These are phyloP conservation scores for Spathaspora girioi DNA, from an alignment of 805 yeast genomes.

Conservation along the genomic window DNA sequence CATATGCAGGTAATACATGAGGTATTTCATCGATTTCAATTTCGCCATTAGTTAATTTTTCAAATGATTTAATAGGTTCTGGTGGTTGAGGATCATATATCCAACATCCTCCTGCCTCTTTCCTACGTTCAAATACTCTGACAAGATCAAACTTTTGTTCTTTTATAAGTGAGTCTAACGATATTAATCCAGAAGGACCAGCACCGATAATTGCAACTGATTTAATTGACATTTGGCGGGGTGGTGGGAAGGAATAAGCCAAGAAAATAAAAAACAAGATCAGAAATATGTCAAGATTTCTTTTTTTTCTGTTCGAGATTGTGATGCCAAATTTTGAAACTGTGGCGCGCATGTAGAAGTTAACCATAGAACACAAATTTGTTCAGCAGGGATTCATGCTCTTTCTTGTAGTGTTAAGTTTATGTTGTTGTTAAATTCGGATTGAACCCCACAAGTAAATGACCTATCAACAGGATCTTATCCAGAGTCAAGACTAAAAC, in stretches of 20 bases:
- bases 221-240: background rate
- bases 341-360: background rate
- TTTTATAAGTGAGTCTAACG: conserved; percentile 57
- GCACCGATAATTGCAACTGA: conserved; percentile 67
- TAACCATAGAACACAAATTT: too few relatives aligned
- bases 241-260: background rate
- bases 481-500: too few relatives aligned
- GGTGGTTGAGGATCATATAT: conserved; percentile 11
- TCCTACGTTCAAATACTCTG: conserved; percentile 57
- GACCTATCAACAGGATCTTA: too few relatives aligned
- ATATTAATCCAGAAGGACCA: conserved; percentile 72
- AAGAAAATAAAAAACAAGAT: background rate
- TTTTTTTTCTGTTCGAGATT: background rate
- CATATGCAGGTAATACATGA: conserved; percentile 9
- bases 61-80: background rate
- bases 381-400: too few relatives aligned
- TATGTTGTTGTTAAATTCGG: too few relatives aligned
- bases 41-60: conserved; percentile 24
- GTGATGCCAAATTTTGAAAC: background rate
- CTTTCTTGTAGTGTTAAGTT: too few relatives aligned
- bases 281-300: background rate
- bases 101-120: conserved; percentile 80
- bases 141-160: conserved; percentile 46
- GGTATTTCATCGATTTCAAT: conserved; percentile 30
- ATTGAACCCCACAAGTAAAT: too few relatives aligned